Evolutionary conservation across 2,329 filamentous ascomycete species (phyloP).

Genomic region (Trichoderma citrinoviride): DNA sequence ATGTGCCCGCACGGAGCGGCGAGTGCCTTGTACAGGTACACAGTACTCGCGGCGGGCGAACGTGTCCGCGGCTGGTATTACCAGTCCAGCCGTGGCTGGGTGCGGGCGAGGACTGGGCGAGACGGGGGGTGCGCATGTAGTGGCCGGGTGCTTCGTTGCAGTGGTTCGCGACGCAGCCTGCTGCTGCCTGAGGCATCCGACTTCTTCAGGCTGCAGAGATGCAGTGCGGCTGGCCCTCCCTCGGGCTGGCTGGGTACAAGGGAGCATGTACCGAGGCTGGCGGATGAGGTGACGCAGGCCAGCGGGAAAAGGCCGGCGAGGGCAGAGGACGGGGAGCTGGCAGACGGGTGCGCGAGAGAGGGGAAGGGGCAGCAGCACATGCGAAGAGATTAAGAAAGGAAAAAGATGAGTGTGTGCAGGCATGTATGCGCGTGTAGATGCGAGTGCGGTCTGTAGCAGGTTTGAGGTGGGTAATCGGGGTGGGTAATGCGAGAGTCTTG

Average conservation of each 20-base stretch:
- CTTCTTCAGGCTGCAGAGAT: not conserved
- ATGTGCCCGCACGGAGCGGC: not conserved
- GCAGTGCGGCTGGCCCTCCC: too few species aligned
- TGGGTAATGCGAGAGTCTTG: slow-evolving; percentile 15
- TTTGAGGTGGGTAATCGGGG: slow-evolving; percentile 4
- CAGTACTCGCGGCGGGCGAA: too few species aligned
- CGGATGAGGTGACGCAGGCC: slow-evolving; percentile 1
- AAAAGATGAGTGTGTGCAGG: slow-evolving; percentile 9
- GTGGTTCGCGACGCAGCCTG: not conserved
- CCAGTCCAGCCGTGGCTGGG: not conserved
- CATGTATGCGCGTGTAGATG: slow-evolving; percentile 9
- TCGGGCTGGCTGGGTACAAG: not conserved
- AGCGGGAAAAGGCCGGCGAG: not conserved
- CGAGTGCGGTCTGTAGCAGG: slow-evolving; percentile 4
- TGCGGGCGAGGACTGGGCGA: not conserved
- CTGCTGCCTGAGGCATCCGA: not conserved
- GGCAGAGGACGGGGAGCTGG: slow-evolving; percentile 1
- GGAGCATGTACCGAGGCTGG: not conserved
- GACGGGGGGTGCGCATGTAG: slow-evolving; percentile 20
- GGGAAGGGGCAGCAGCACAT: slow-evolving; percentile 7
- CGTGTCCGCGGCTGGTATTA: not conserved
- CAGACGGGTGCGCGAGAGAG: slow-evolving; percentile 12
- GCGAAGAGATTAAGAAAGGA: not conserved
- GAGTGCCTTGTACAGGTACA: not conserved
- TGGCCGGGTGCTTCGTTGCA: not conserved